phyloP scores from a whole-genome alignment of 1,284 basidiomycete species.

The Singerocomus inundabilis region DNA sequence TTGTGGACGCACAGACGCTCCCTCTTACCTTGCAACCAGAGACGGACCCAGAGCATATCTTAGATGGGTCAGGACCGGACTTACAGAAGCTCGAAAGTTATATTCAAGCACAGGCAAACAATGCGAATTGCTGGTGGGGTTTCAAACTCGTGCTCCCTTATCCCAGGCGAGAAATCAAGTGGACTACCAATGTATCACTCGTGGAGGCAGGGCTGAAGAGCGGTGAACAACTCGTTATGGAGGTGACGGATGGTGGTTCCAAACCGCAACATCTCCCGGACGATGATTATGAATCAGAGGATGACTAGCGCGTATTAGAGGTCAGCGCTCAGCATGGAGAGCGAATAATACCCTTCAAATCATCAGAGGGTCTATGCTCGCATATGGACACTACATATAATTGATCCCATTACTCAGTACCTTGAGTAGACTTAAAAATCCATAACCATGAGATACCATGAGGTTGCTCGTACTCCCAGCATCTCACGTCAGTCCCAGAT shows the following conservation, averaged over 20 bases:
- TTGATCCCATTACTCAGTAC: background rate
- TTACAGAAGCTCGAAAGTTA: conserved; percentile 44
- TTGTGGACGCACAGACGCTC: conserved; percentile 58
- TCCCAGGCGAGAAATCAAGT: conserved; percentile 65
- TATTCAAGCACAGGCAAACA: conserved; percentile 32
- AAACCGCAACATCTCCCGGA: conserved; percentile 26
- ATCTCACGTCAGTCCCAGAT: too few relatives aligned
- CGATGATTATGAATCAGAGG: conserved; percentile 63
- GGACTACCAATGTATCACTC: conserved; percentile 43
- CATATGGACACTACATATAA: background rate
- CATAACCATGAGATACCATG: too few relatives aligned
- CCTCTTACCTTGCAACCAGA: conserved; percentile 35
- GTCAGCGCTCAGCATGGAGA: too few relatives aligned
- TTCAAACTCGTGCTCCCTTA: conserved; percentile 72
- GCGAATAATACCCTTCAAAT: background rate
- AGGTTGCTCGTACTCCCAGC: background rate
- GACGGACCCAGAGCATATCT: conserved; percentile 45
- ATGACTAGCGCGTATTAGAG: conserved; percentile 36
- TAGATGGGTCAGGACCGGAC: conserved; percentile 34
- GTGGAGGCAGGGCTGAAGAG: conserved; percentile 55
- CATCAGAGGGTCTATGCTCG: background rate
- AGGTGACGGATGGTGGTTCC: conserved; percentile 38
- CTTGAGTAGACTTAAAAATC: too few relatives aligned
- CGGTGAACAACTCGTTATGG: conserved; percentile 72
- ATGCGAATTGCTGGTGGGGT: conserved; percentile 59